These are phyloP conservation scores for Cucumis melo DNA, from an alignment of 306 rosid species.

Conservation along the genomic window DNA sequence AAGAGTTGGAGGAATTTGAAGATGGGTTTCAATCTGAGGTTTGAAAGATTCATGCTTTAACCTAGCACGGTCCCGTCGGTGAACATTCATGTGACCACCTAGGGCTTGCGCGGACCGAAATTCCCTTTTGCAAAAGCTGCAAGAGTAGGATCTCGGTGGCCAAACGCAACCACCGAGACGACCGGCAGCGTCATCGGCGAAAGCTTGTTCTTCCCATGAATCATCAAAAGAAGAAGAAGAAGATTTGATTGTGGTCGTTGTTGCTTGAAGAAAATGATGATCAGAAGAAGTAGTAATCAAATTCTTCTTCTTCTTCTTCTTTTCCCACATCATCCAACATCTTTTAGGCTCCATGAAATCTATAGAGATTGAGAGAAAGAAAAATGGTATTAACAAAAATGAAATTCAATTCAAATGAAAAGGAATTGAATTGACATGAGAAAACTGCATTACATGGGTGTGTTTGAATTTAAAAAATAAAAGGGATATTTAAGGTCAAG, in stretches of 20 bases:
- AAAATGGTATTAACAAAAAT: not conserved
- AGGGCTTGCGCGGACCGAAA: conserved; percentile 91
- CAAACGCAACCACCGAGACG: conserved; percentile 76
- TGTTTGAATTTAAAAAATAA: not conserved
- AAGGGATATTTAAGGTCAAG: conserved; percentile 13
- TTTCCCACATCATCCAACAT: conserved; percentile 51
- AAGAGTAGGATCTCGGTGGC: conserved; percentile 92
- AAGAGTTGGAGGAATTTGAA: conserved; percentile 13
- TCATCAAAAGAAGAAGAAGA: conserved; percentile 22
- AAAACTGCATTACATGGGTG: not conserved
- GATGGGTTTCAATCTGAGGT: conserved; percentile 24
- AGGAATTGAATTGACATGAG: conserved; percentile 6
- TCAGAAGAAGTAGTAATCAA: conserved; percentile 5
- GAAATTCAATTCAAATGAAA: not conserved
- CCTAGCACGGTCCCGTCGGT: conserved; percentile 81
- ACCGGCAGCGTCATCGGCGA: conserved; percentile 68
- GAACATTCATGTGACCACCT: conserved; percentile 97
- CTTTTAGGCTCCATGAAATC: conserved; percentile 47
- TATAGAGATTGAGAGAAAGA: not conserved
- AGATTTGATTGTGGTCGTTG: not conserved
- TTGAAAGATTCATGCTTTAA: conserved; percentile 30
- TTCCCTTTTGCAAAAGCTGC: conserved; percentile 85
- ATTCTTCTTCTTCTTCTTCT: conserved; percentile 31
- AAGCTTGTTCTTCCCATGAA: conserved; percentile 96
- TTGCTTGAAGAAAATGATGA: conserved; percentile 3